Evolutionary conservation across 1,139 yeast genomes (phyloP), one percentile per base, ranked within the genome.

Genomic region (Eremothecium cymbalariae): DNA sequence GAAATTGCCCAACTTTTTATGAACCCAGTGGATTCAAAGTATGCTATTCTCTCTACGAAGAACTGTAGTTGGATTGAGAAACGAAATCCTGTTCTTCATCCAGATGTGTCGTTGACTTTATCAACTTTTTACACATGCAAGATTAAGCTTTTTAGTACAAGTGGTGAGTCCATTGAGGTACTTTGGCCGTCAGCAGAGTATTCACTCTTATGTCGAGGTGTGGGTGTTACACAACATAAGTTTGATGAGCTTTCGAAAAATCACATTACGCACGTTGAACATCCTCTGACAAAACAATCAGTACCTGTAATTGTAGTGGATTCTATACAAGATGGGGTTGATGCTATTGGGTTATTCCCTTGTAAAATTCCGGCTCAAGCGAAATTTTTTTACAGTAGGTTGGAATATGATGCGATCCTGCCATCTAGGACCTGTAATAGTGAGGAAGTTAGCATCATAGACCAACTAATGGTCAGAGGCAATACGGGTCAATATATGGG

Each of bases 331-430:
- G 30, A 33, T 2, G 46, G 38, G 2, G 39, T 30, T 9, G 36
- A 45, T 12, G 48, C 42, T 3, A 36, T 48, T 18, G 55, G 51
- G 2, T 35, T 51, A 8, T 47, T 48, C 18, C 55, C 55, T 2
- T 36, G 36, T 12, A 40, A 35, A 30, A 37, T 34, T 16, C 27
- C 21, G 9, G 27, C 37, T 2, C 51, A 46, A 16, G 33, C 23
- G 5, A 19, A 20, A 2, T 21, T 38, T 6, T 48, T 44, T 33
- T 22, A 24, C 14, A n/a, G 4, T 9, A 24, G 13, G 13, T 11
- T 3, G n/a, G 15, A 18, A 16, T 8, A 13, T 5, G 9, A 16
- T 9, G 29, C 19, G 12, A 9, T 13, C n/a, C n/a, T n/a, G n/a
- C n/a, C n/a, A n/a, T n/a, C n/a, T n/a, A n/a, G n/a, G n/a, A n/a